Conservation (phyloP, 495 filamentous ascomycete species). For the Lasiosphaeriaceae sp. region DNA sequence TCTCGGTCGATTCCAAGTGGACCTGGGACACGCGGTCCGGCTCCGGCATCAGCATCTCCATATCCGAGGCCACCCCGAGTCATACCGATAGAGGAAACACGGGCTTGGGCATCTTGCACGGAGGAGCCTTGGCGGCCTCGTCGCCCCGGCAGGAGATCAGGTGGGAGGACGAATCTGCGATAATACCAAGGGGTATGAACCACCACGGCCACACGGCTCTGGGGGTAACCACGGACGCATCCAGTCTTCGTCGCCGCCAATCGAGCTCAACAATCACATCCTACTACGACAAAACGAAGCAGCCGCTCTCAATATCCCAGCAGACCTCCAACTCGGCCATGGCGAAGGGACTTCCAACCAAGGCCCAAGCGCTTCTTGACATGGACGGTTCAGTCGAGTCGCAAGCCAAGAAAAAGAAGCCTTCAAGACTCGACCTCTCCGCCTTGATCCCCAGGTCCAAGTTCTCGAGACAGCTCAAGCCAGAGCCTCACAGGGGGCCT, state of each 20-base stretch:
- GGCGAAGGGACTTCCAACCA: slow-evolving; percentile 47
- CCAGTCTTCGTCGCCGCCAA: slow-evolving; percentile 38
- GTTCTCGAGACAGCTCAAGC: slow-evolving; percentile 16
- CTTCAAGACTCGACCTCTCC: slow-evolving; percentile 45
- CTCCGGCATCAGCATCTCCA: slow-evolving; percentile 47
- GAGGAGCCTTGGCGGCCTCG: slow-evolving; percentile 11
- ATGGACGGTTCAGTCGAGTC: slow-evolving; percentile 29
- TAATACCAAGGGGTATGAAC: slow-evolving; percentile 32
- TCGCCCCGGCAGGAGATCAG: slow-evolving; percentile 13
- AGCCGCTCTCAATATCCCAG: slow-evolving; percentile 50
- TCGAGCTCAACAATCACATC: slow-evolving; percentile 51
- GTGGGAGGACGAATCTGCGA: slow-evolving; percentile 49
- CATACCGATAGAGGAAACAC: slow-evolving; percentile 17
- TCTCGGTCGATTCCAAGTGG: slow-evolving; percentile 19
- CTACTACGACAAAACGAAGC: slow-evolving; percentile 49
- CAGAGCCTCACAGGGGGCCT: slow-evolving; percentile 11
- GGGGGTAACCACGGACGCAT: slow-evolving; percentile 28
- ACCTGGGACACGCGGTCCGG: slow-evolving; percentile 43
- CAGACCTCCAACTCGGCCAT: slow-evolving; percentile 54
- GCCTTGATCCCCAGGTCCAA: slow-evolving; percentile 20
- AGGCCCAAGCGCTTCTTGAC: slow-evolving; percentile 39
- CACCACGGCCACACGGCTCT: slow-evolving; percentile 13
- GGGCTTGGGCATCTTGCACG: slow-evolving; percentile 11
- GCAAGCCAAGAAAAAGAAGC: slow-evolving; percentile 44
- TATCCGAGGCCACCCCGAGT: slow-evolving; percentile 43